A percentile compares a stretch with the other conserved stretches of the same genome.
Conservation (phyloP, 2,329 filamentous ascomycete genomes). For the Pyricularia sp. region DNA sequence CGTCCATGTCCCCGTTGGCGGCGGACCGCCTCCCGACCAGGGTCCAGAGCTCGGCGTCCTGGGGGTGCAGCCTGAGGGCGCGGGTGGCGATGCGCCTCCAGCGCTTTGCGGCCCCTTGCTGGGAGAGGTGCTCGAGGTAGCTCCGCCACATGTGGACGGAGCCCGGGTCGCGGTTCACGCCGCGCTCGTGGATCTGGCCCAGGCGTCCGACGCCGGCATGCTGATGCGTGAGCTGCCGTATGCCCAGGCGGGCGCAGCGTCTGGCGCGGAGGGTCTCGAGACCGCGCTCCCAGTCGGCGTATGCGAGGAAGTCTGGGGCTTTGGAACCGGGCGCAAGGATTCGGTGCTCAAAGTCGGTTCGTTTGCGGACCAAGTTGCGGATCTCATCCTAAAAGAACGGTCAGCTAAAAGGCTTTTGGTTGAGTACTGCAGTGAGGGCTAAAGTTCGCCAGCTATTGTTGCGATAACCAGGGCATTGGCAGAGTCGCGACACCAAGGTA, state of each 20-base stretch:
- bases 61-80: slow-evolving; percentile 77
- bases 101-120: slow-evolving; percentile 55
- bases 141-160: slow-evolving; percentile 79
- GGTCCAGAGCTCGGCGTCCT: slow-evolving; percentile 76
- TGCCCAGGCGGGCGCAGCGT: slow-evolving; percentile 69
- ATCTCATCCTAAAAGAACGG: slow-evolving; percentile 64
- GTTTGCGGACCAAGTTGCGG: slow-evolving; percentile 74
- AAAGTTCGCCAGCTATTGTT: not conserved
- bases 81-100: slow-evolving; percentile 56
- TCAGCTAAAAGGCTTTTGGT: not conserved
- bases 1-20: slow-evolving; percentile 74
- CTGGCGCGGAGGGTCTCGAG: slow-evolving; percentile 72
- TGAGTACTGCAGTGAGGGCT: not conserved
- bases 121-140: slow-evolving; percentile 74
- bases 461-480: not conserved
- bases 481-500: slow-evolving; percentile 2
- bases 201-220: slow-evolving; percentile 73
- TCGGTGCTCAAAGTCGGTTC: slow-evolving; percentile 88
- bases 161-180: slow-evolving; percentile 73
- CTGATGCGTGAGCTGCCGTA: slow-evolving; percentile 56
- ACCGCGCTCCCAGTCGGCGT: slow-evolving; percentile 63
- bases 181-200: slow-evolving; percentile 83
- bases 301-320: slow-evolving; percentile 72
- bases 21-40: slow-evolving; percentile 74
- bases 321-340: slow-evolving; percentile 73